Evolutionary conservation across 805 yeast genomes (phyloP), one percentile per base, ranked within the genome.

Genomic region (Metschnikowia koreensis): DNA sequence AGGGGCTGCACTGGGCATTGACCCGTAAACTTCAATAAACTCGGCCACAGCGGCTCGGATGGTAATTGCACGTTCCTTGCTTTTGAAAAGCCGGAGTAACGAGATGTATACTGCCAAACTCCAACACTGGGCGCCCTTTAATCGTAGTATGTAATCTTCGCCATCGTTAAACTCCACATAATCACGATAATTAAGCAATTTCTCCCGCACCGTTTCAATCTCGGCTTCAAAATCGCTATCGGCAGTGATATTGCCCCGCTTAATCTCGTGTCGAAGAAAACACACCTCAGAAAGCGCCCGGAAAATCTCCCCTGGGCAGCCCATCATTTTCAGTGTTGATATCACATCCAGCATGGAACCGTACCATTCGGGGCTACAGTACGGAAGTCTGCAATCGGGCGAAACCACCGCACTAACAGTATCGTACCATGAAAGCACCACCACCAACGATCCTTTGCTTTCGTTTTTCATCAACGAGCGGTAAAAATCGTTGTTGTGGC

Each of bases 91-190:
- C 34, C 67, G 62, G 39, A 69, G 61, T 8, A 67, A 48, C 5
- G 66, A 54, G 40, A 65, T 50, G 50, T 60, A 62, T 1, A 69
- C 67, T 0, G 77, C 77, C 31, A 81, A 57, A 8, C 82, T 62
- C 86, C 86, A 81, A 57, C 84, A 78, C 57, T 80, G 84, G 0
- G 84, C 83, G 41, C 82, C 75, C 47, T 76, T 76, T 34, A 81
- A 56, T 41, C 81, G 64, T 47, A 70, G 67, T 12, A 65, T 69
- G 56, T 75, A 79, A 2, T 69, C 68, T 13, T 55, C 57, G 2
- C 52, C 53, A 34, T 60, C 59, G 2, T 55, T 55, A 27, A 62
- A 54, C 2, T 50, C 52, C 6, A 73, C 81, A 55, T 78, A 79
- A 31, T 80, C 82, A 44, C 85, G 60, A 56, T 81, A 81, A 27